Evolutionary conservation across 192 early-diverging fungal species (phyloP).

Genomic region (Entrophospora sp.): DNA sequence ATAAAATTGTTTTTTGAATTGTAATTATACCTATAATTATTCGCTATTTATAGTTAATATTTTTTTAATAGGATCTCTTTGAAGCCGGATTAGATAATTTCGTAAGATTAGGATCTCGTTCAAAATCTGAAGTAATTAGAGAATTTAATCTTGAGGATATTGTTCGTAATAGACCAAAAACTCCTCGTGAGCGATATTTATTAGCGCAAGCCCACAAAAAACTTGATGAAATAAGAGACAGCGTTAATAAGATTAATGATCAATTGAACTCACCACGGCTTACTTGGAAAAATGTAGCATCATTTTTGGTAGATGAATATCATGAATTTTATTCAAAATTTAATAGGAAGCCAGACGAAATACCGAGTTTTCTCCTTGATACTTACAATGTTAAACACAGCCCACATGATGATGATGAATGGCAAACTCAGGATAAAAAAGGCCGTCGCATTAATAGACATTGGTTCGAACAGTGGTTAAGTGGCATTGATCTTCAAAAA

Average conservation of each 20-base stretch:
- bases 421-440: background rate
- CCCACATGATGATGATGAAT: background rate
- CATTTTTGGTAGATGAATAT: conserved; percentile 5
- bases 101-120: conserved; percentile 40
- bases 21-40: background rate
- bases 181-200: conserved; percentile 9
- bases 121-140: conserved; percentile 24
- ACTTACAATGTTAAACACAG: too few relatives aligned
- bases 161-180: conserved; percentile 13
- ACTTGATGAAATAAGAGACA: conserved; percentile 13
- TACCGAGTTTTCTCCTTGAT: background rate
- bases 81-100: conserved; percentile 29
- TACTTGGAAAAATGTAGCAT: conserved; percentile 15
- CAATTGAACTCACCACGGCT: conserved; percentile 1
- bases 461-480: conserved; percentile 19
- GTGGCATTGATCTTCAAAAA: conserved; percentile 2
- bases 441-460: too few relatives aligned
- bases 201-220: background rate
- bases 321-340: conserved; percentile 9
- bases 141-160: conserved; percentile 18
- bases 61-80: conserved; percentile 26
- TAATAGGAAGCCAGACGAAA: background rate
- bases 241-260: conserved; percentile 15
- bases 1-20: background rate
- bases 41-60: background rate